Conservation (phyloP, 345 rosid species). For the Kernera saxatilis region DNA sequence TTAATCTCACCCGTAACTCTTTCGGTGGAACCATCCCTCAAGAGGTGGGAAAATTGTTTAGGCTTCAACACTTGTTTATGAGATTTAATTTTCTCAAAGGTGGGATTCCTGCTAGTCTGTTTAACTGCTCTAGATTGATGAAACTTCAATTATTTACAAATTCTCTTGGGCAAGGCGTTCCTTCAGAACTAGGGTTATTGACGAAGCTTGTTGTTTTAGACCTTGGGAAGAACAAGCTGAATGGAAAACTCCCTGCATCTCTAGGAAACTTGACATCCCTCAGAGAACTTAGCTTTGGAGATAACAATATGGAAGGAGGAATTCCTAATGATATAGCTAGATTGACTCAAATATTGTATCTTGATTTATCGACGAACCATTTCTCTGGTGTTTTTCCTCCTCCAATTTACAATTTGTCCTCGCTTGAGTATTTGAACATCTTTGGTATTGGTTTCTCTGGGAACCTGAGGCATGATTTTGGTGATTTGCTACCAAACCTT, state of each 20-base stretch:
- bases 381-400: neutral
- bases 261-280: slow-evolving; percentile 16
- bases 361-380: neutral
- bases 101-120: neutral
- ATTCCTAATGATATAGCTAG: neutral
- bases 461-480: neutral
- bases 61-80: neutral
- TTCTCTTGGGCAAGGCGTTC: neutral
- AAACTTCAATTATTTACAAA: neutral
- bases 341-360: neutral
- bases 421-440: neutral
- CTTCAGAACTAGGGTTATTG: slow-evolving; percentile 2
- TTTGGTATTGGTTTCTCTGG: neutral
- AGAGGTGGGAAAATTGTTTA: neutral
- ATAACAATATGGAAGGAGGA: neutral
- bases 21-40: slow-evolving; percentile 3
- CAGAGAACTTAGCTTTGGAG: accelerated
- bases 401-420: neutral
- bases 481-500: neutral
- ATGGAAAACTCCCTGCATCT: neutral
- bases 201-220: neutral
- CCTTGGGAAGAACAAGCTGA: neutral
- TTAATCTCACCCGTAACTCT: neutral
- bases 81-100: neutral
- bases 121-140: neutral